A percentile compares a stretch with the other conserved stretches of the same genome.
phyloP scores from a whole-genome alignment of 257 asterid species.

The Plantago major region DNA sequence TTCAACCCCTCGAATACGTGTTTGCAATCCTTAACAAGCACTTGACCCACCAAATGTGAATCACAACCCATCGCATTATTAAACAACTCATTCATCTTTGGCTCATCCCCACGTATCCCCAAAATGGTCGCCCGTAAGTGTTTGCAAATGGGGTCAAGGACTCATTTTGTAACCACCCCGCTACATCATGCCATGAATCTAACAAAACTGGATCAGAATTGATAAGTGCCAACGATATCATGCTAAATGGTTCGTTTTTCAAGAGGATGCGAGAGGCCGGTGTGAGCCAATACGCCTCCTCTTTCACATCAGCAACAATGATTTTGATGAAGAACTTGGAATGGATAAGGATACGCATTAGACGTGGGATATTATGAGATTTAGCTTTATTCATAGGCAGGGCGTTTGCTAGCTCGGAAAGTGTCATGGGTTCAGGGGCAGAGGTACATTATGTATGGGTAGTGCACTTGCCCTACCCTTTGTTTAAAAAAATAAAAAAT shows the following conservation, averaged over 20 bases:
- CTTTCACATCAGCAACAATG: not conserved
- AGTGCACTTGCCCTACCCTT: too few relatives aligned
- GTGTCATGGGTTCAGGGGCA: too few relatives aligned
- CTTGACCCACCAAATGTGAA: slow-evolving; percentile 12
- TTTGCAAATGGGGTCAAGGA: slow-evolving; percentile 15
- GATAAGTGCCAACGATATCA: not conserved
- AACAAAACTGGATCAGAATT: slow-evolving; percentile 8
- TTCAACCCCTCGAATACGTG: slow-evolving; percentile 28
- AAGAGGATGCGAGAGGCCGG: slow-evolving; percentile 24
- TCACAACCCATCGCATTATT: slow-evolving; percentile 35
- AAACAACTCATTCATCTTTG: slow-evolving; percentile 18
- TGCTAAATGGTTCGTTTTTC: slow-evolving; percentile 10
- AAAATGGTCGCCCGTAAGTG: slow-evolving; percentile 15
- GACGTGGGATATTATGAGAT: slow-evolving; percentile 5
- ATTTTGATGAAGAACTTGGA: slow-evolving; percentile 14
- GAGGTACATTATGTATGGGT: too few relatives aligned
- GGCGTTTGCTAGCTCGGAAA: slow-evolving; percentile 14
- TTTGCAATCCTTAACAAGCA: slow-evolving; percentile 16
- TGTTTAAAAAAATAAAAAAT: too few relatives aligned
- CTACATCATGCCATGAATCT: slow-evolving; percentile 17
- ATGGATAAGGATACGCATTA: slow-evolving; percentile 21
- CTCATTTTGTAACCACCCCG: slow-evolving; percentile 25
- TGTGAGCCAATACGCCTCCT: slow-evolving; percentile 19
- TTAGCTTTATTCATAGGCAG: slow-evolving; percentile 17
- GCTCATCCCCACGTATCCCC: slow-evolving; percentile 15